A percentile compares a stretch with the other conserved stretches of the same genome.
Evolutionary conservation across 163 green algal species (phyloP).

Genomic region (Scenedesmus sp.): DNA sequence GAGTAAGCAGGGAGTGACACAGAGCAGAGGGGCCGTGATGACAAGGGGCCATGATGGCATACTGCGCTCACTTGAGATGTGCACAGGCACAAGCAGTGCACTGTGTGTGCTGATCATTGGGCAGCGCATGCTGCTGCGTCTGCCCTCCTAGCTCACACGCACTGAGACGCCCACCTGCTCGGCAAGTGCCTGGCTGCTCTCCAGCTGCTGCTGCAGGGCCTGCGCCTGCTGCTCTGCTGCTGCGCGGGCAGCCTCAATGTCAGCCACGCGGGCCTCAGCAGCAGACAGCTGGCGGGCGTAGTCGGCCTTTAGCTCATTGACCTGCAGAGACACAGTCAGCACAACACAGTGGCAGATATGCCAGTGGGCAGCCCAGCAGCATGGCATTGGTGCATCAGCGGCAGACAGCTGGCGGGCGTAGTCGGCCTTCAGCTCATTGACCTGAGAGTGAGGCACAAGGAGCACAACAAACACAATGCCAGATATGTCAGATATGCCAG

Average conservation of each 20-base stretch:
- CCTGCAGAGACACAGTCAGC: background rate
- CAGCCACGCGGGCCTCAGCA: slow-evolving; percentile 35
- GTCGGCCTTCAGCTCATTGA: background rate
- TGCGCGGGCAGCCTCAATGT: slow-evolving; percentile 25
- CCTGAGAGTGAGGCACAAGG: background rate
- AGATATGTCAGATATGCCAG: too few relatives aligned
- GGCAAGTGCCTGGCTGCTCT: background rate
- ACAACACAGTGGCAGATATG: too few relatives aligned
- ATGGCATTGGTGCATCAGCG: slow-evolving; percentile 24
- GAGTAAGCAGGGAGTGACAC: background rate
- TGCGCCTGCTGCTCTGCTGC: slow-evolving; percentile 17
- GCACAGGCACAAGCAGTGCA: background rate
- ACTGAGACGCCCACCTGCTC: background rate
- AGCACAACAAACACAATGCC: background rate
- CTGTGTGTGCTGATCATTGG: background rate
- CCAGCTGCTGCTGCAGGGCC: slow-evolving; percentile 27
- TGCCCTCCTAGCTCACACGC: background rate
- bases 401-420: slow-evolving; percentile 25
- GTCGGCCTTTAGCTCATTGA: background rate
- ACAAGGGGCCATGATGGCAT: too few relatives aligned
- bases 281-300: slow-evolving; percentile 25
- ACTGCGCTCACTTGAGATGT: too few relatives aligned
- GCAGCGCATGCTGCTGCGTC: background rate
- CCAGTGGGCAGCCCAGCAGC: slow-evolving; percentile 3
- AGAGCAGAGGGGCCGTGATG: background rate